Conservation (phyloP, 2,329 filamentous ascomycete genomes). For the Emericellopsis atlantica region DNA sequence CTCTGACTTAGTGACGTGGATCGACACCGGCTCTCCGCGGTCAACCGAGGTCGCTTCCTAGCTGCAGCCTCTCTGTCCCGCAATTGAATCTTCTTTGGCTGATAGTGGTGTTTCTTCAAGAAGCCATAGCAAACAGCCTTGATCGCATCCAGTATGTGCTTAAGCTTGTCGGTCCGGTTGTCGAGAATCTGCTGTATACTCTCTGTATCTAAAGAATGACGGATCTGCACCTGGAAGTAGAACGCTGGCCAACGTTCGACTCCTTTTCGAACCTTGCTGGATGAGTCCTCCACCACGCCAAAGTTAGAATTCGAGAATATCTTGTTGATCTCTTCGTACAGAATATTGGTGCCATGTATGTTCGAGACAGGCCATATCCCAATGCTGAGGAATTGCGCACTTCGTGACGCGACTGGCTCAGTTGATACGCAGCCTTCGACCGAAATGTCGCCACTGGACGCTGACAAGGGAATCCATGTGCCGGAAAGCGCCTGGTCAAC, state of each 20-base stretch:
- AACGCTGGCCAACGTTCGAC: constrained; percentile 87
- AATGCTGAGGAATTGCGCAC: constrained; percentile 69
- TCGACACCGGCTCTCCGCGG: neutral
- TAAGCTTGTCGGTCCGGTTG: constrained; percentile 34
- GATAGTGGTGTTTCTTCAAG: constrained; percentile 58
- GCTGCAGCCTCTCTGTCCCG: constrained; percentile 1
- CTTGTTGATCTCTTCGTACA: constrained; percentile 70
- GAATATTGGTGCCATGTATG: constrained; percentile 42
- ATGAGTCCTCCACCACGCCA: constrained; percentile 43
- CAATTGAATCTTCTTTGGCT: constrained; percentile 28
- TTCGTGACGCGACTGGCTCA: constrained; percentile 56
- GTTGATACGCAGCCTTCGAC: constrained; percentile 63
- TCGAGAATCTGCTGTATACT: constrained; percentile 25
- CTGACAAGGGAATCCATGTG: constrained; percentile 61
- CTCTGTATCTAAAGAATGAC: constrained; percentile 15
- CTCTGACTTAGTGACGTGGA: neutral
- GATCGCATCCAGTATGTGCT: constrained; percentile 44
- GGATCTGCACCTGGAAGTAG: constrained; percentile 52
- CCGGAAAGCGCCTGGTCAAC: constrained; percentile 35
- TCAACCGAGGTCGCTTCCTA: neutral
- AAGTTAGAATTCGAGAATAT: constrained; percentile 70
- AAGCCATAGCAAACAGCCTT: constrained; percentile 61
- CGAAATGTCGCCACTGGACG: constrained; percentile 45
- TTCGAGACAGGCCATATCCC: constrained; percentile 55
- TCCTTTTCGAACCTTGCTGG: constrained; percentile 45